Base-by-base conservation (phyloP, 805 yeast genomes). In the Monosporozyma yasuniensis region DNA sequence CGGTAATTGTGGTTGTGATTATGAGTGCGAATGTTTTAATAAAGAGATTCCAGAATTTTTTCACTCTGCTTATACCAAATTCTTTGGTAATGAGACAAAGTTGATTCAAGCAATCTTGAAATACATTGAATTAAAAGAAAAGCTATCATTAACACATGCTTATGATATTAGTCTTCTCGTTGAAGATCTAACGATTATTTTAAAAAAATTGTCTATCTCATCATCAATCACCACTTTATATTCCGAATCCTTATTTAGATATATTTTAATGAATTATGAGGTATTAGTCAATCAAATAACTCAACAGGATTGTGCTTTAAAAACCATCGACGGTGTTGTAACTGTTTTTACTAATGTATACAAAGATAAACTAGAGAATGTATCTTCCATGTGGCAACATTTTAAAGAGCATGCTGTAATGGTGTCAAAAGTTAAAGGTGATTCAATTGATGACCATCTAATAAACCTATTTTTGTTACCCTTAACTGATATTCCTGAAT, bases 401-500 rank as follows among this genome's bases (percentile, higher is more conserved):
- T 39, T 39, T 27, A 39, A 19, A n/a, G 42, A 39, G 12, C 16
- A 19, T 9, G 22, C 27, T 10, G n/a, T 18, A 2, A 39, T 12
- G 21, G 42, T 39, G 8, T 9, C 25, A 2, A 21, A 8, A 8
- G 27, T 22, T 21, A 39, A 39, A 21, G 9, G 3, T 5, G 25
- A 39, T 9, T 18, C 7, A 7, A 18, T 10, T 11, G 42, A 21
- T 19, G 8, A 18, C 11, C 25, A 5, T 39, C 9, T 11, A 39
- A 19, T 39, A 21, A 39, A 39, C 9, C 60, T 63, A 1, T 43
- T 64, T 28, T 28, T 62, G 2, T 56, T 64, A 32, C 60, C 61
- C n/a, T 53, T 52, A 37, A 55, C 49, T 10, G 57, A 55, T 25
- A 52, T 61, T 10, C 64, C 66, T 14, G 9, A 23, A 0, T n/a